Evolutionary conservation across 148 eudicot genomes (phyloP).

Genomic region (Vaccinium corymbosum): DNA sequence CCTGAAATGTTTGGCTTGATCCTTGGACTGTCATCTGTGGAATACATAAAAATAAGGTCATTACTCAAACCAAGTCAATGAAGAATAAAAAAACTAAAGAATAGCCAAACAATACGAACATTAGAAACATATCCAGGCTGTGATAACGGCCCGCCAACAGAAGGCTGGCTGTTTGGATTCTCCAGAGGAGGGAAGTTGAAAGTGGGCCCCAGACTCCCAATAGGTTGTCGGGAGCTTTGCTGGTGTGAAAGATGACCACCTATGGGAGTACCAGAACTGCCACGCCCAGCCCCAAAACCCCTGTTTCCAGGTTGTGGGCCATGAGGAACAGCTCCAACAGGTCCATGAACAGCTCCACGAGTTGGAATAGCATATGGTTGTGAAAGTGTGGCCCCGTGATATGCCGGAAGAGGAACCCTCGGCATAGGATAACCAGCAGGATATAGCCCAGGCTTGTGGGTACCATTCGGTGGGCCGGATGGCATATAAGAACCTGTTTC

Average conservation of each 20-base stretch:
- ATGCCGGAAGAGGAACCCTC: slow-evolving; percentile 74
- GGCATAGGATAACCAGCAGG: slow-evolving; percentile 80
- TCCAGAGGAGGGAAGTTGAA: slow-evolving; percentile 73
- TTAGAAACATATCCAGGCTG: slow-evolving; percentile 92
- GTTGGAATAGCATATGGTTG: slow-evolving; percentile 96
- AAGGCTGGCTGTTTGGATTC: slow-evolving; percentile 81
- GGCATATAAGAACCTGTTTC: slow-evolving; percentile 64
- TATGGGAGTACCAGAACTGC: slow-evolving; percentile 72
- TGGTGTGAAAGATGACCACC: slow-evolving; percentile 89
- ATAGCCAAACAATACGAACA: slow-evolving; percentile 38
- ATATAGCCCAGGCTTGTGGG: slow-evolving; percentile 78
- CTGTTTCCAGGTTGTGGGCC: slow-evolving; percentile 85
- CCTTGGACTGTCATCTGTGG: slow-evolving; percentile 65
- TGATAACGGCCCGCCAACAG: slow-evolving; percentile 84
- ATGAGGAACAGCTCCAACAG: slow-evolving; percentile 86
- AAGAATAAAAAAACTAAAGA: not conserved
- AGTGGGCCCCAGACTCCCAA: slow-evolving; percentile 68
- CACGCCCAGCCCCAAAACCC: slow-evolving; percentile 94
- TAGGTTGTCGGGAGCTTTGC: slow-evolving; percentile 71
- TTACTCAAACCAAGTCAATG: slow-evolving; percentile 6
- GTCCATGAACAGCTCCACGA: slow-evolving; percentile 89
- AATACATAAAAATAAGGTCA: slow-evolving; percentile 10
- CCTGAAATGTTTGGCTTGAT: slow-evolving; percentile 73
- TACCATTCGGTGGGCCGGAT: slow-evolving; percentile 80
- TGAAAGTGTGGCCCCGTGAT: slow-evolving; percentile 81